Evolutionary conservation across 1,284 basidiomycete genomes (phyloP), one percentile per base, ranked within the genome.

Genomic region (Trametes sp.): DNA sequence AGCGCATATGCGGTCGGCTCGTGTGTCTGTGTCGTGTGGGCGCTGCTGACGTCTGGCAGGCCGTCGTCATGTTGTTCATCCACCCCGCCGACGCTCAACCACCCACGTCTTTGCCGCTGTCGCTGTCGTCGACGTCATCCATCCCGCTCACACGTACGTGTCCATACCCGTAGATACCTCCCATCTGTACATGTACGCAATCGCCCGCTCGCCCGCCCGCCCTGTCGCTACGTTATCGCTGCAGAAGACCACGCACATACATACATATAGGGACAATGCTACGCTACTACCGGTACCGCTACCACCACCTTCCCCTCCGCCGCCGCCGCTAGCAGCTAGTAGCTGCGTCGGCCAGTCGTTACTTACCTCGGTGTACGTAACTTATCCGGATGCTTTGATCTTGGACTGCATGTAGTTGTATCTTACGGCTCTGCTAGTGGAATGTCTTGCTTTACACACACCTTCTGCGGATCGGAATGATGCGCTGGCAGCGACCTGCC

Each of bases 401-500:
- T 56, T 50, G 56, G 36, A 42, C 56, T 49, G 48, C 36, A 23
- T 57, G 56, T 57, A 50, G 48, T 57, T 50, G 56, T 57, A 57
- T 16, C 33, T 49, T 57, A 57, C 38, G 31, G 44, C 31, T 33
- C 31, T 33, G 31, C n/a, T 28, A 8, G 24, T 48, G 54, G 54
- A 46, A 23, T 35, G 44, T 33, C 33, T 36, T 35, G 26, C 29
- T 46, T 45, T 54, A 14, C 6, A 4, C n/a, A n/a, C n/a, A 11
- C 7, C 21, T 21, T 41, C 8, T 41, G 38, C 35, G 2, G 35
- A 10, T 6, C 16, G 11, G 11, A 13, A 2, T 36, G 35, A 2
- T 10, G 35, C 35, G 35, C 11, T 11, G 11, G 35, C 35, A 33
- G n/a, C n/a, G 13, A 13, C 16, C 16, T 36, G 35, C 35, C 31